Base-by-base conservation (phyloP, 2,329 filamentous ascomycete genomes). In the Fusarium buharicum region DNA sequence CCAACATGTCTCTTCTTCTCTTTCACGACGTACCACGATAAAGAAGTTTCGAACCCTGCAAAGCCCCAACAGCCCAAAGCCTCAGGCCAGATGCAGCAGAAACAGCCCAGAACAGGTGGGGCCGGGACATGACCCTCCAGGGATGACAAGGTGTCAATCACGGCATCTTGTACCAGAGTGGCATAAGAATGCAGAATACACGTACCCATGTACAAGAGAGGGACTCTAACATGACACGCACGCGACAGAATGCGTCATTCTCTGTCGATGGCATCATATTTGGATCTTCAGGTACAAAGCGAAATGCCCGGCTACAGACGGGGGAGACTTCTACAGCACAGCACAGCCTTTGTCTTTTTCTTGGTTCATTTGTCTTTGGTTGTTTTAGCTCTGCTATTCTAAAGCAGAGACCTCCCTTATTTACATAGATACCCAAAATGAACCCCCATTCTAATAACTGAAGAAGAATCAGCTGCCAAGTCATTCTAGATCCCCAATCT, bases 381-480 rank as follows among this genome's bases (percentile, higher is more conserved):
- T 56, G 56, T 62, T 43, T 44, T 36, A 13, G 30, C 14, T 43
- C 24, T 40, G 38, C 28, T 38, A 45, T 41, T 63, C 27, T 37
- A 48, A 59, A 49, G 7, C 43, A 61, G 36, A 46, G 36, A 24
- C 47, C 39, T 31, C 30, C 33, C 20, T 33, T 18, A 12, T 51
- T 37, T 40, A 36, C 12, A 49, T 63, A 65, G 62, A 65, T 65
- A 66, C 62, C 62, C 62, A 62, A 65, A 63, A 65, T 59, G 50
- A 59, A 44, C 55, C 30, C 18, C 8, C 20, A 43, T 55, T 22
- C 37, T 45, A n/a, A 33, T n/a, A 27, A 55, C 18, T n/a, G n/a
- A 27, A 6, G 17, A 31, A 14, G 28, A 30, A 39, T 50, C 45
- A 24, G 22, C 8, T 24, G 22, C 22, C 22, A 24, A 22, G 20